These are phyloP conservation scores for Prunus fruticosa DNA, from an alignment of 306 rosid species.

Conservation along the genomic window DNA sequence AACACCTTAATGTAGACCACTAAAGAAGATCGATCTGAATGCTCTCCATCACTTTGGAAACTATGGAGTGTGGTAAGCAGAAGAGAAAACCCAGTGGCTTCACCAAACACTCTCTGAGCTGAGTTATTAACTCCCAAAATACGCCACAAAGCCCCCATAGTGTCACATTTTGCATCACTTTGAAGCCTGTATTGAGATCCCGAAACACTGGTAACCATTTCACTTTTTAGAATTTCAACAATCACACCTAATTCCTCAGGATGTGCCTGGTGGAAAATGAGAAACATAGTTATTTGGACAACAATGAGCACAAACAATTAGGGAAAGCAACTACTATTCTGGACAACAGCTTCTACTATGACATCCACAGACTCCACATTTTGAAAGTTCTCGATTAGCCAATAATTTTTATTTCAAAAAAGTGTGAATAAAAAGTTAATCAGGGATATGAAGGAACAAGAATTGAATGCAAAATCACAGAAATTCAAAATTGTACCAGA, in stretches of 20 bases:
- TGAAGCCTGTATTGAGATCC: constrained; percentile 86
- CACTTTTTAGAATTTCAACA: constrained; percentile 94
- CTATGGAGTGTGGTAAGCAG: constrained; percentile 93
- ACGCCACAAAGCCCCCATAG: constrained; percentile 90
- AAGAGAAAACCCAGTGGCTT: constrained; percentile 97
- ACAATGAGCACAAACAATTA: constrained; percentile 20
- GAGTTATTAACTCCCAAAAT: constrained; percentile 75
- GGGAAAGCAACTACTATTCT: constrained; percentile 6
- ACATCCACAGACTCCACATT: not conserved
- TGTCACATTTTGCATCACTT: constrained; percentile 88
- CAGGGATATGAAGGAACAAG: not conserved
- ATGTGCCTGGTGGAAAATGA: constrained; percentile 67
- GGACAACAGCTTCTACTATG: constrained; percentile 7
- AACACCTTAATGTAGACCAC: constrained; percentile 59
- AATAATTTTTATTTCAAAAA: not conserved
- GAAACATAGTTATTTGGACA: constrained; percentile 21
- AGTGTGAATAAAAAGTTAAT: not conserved
- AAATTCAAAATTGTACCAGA: not conserved
- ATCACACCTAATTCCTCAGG: constrained; percentile 83
- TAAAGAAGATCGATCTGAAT: constrained; percentile 51
- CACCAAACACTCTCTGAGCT: constrained; percentile 89
- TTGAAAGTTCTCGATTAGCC: not conserved
- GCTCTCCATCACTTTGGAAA: constrained; percentile 74
- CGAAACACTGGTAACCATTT: constrained; percentile 78
- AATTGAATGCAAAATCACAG: not conserved